A percentile compares a stretch with the other conserved stretches of the same genome.
Conservation (phyloP, 257 asterid genomes). For the Primulina eburnea region DNA sequence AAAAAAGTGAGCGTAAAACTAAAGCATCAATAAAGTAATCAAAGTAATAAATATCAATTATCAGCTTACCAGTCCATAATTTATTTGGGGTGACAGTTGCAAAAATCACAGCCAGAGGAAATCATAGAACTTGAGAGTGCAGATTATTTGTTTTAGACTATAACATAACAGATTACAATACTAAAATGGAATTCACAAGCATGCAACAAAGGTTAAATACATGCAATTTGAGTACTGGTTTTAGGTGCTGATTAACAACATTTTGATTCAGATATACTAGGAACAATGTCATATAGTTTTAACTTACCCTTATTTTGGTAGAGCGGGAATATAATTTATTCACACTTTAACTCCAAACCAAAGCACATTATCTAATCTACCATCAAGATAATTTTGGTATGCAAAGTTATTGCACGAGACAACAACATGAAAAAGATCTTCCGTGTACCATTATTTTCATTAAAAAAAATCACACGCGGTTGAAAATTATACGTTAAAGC, state of each 20-base stretch:
- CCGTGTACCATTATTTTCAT: not conserved
- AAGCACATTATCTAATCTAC: not conserved
- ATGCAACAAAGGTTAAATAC: not conserved
- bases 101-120: not conserved
- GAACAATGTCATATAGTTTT: not conserved
- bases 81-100: not conserved
- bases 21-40: not conserved
- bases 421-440: not conserved
- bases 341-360: not conserved
- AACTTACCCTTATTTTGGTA: not conserved
- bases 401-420: not conserved
- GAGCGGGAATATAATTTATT: not conserved
- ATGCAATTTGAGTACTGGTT: not conserved
- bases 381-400: not conserved
- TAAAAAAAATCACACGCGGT: not conserved
- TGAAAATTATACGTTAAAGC: not conserved
- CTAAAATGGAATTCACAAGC: not conserved
- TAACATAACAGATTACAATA: not conserved
- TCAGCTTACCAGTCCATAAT: constrained; percentile 6
- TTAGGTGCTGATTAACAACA: not conserved
- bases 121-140: not conserved
- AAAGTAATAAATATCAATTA: not conserved
- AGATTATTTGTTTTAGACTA: not conserved
- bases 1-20: not conserved
- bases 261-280: not conserved